These are phyloP conservation scores for Coemansia sp. DNA, from an alignment of 192 early-diverging fungal genomes.

Conservation along the genomic window DNA sequence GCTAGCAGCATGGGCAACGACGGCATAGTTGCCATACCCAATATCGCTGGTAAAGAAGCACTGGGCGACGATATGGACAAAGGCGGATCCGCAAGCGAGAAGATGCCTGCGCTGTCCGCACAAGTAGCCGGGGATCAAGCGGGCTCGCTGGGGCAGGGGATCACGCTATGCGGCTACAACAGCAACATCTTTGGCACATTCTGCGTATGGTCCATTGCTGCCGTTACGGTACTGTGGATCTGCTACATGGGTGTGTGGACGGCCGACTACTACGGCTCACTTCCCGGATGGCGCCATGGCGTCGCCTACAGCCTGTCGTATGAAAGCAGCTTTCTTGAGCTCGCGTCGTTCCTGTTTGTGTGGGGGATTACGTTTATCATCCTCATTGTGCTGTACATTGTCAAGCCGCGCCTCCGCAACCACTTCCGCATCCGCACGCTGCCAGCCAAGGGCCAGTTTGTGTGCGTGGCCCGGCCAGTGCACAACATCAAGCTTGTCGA, in stretches of 20 bases:
- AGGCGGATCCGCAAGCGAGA: neutral
- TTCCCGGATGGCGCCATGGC: slow-evolving; percentile 42
- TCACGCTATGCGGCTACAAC: slow-evolving; percentile 40
- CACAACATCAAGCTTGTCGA: slow-evolving; percentile 59
- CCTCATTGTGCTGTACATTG: slow-evolving; percentile 47
- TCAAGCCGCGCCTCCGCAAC: slow-evolving; percentile 60
- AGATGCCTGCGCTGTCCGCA: slow-evolving; percentile 5
- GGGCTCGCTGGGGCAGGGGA: slow-evolving; percentile 4
- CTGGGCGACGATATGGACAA: neutral
- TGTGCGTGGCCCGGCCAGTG: slow-evolving; percentile 58
- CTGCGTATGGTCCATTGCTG: slow-evolving; percentile 33
- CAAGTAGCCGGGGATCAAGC: neutral
- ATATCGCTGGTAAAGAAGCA: neutral
- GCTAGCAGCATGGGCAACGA: neutral
- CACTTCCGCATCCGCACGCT: slow-evolving; percentile 67
- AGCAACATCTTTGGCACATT: slow-evolving; percentile 48
- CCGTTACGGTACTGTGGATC: slow-evolving; percentile 48
- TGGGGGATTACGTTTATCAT: slow-evolving; percentile 56
- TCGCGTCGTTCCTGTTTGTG: slow-evolving; percentile 52
- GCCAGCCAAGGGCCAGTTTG: slow-evolving; percentile 43
- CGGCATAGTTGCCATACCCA: neutral
- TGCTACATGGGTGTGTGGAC: slow-evolving; percentile 54
- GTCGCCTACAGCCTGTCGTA: slow-evolving; percentile 61
- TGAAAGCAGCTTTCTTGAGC: slow-evolving; percentile 54
- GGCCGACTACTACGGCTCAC: slow-evolving; percentile 61